A percentile compares a stretch with the other conserved stretches of the same genome.
Conservation (phyloP, 768 basidiomycete genomes). For the Naganishia friedmannii region DNA sequence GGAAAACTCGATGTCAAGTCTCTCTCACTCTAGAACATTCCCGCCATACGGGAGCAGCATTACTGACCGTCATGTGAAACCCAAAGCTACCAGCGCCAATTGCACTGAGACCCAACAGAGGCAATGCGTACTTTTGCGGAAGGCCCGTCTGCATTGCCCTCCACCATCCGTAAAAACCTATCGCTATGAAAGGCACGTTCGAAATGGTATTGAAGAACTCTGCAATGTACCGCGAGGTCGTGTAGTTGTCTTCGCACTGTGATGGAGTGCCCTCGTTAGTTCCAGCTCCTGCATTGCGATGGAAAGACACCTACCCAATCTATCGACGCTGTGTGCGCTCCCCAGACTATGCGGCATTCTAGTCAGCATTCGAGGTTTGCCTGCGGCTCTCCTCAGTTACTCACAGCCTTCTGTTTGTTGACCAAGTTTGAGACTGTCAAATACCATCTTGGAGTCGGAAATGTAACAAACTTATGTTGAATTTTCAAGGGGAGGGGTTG, state of each 20-base stretch:
- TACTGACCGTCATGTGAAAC: constrained; percentile 65
- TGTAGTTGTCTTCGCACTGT: constrained; percentile 66
- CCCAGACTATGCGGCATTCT: constrained; percentile 37
- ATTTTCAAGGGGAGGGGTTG: neutral
- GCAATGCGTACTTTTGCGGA: constrained; percentile 51
- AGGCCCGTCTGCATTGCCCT: constrained; percentile 46
- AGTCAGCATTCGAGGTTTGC: too few relatives aligned
- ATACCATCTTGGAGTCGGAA: constrained; percentile 35
- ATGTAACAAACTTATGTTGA: neutral
- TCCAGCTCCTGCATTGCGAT: neutral
- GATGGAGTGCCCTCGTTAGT: neutral
- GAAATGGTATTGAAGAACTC: constrained; percentile 74
- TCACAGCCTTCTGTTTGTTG: constrained; percentile 43
- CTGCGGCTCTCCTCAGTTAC: constrained; percentile 1
- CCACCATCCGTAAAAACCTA: constrained; percentile 60
- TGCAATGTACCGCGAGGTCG: constrained; percentile 72
- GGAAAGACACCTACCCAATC: constrained; percentile 39
- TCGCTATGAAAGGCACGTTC: constrained; percentile 62
- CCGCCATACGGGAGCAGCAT: neutral
- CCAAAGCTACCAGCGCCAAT: constrained; percentile 74
- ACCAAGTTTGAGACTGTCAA: constrained; percentile 41
- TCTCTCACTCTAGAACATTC: neutral
- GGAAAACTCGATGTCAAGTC: neutral
- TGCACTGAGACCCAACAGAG: constrained; percentile 59
- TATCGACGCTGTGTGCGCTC: constrained; percentile 46